Evolutionary conservation across 1,284 basidiomycete genomes (phyloP), one percentile per base, ranked within the genome.

Genomic region (Rhodotorula sp.): DNA sequence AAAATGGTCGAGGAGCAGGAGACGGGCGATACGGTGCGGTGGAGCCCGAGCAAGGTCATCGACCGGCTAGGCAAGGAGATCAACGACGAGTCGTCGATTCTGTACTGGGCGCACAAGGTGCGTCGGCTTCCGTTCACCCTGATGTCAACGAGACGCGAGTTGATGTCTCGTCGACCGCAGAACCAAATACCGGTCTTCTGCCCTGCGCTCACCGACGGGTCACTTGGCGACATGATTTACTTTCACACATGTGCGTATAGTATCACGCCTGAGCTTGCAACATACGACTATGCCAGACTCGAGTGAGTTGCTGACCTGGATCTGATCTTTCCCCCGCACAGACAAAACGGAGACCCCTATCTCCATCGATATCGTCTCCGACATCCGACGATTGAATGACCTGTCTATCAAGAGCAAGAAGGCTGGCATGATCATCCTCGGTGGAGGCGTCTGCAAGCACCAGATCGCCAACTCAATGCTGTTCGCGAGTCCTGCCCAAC

Each of bases 381-480:
- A 99, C 79, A 98, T 99, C 68, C 88, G 95, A 54, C 84, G 87
- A 34, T 82, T 99, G 51, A 99, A 99, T 81, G 94, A 99, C 80
- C 83, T 92, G 36, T 89, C 91, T 20, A 86, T 97, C 68, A 89
- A 87, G 76, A 89, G 94, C 44, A 89, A 87, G 74, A 95, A 94
- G 81, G 96, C 96, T 9, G 96, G 96, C 4, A 99, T 99, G 92
- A 94, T 99, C 77, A 89, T 99, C 66, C 86, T 99, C 11, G 96
- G 96, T 20, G 96, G 96, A 22, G 96, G 96, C 2, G 95, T 99
- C 13, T 98, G 95, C 84, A 99, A 99, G 81, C 96, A 99, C 80
- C 96, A 99, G 79, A 97, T 99, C 68, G 94, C 94, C 24, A 99
- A 99, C 78, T 94, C 95, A 1, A 98, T 99, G 96, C 84, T 99